A percentile compares a stretch with the other conserved stretches of the same genome.
phyloP scores from a whole-genome alignment of 2,329 filamentous ascomycete species.

The Chrysoporthe puriensis region DNA sequence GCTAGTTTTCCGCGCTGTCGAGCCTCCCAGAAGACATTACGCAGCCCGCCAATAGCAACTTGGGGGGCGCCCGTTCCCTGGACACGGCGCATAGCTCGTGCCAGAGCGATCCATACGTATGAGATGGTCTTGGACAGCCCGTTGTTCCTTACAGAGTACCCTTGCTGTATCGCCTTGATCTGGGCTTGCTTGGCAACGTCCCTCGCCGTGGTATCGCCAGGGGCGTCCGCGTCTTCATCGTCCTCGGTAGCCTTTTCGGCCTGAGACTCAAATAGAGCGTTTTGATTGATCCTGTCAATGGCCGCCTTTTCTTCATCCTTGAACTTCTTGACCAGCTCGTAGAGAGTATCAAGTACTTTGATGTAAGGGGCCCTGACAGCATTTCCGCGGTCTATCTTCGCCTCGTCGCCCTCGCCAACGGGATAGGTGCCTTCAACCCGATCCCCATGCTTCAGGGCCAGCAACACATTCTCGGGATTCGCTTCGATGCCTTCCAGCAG shows the following conservation, averaged over 20 bases:
- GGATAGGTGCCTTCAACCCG: conserved; percentile 79
- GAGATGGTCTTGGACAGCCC: conserved; percentile 84
- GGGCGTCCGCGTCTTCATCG: conserved; percentile 57
- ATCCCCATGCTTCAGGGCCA: conserved; percentile 89
- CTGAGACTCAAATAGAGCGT: conserved; percentile 32
- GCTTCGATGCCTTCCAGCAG: conserved; percentile 81
- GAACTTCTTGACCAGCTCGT: conserved; percentile 77
- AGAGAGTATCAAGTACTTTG: conserved; percentile 82
- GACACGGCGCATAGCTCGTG: conserved; percentile 90
- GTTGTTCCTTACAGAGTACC: conserved; percentile 72
- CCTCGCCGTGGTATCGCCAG: conserved; percentile 44
- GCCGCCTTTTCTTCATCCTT: conserved; percentile 66
- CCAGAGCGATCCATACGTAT: conserved; percentile 92
- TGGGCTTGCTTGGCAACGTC: conserved; percentile 68
- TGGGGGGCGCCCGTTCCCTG: conserved; percentile 78
- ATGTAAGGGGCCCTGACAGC: conserved; percentile 84
- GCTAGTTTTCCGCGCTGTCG: conserved; percentile 85
- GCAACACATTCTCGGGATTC: conserved; percentile 90
- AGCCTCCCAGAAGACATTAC: conserved; percentile 88
- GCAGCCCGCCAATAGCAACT: conserved; percentile 66
- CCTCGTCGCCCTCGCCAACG: conserved; percentile 75
- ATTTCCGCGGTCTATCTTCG: conserved; percentile 73
- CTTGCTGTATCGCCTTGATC: conserved; percentile 64
- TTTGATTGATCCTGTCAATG: conserved; percentile 60
- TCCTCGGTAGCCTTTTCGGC: conserved; percentile 40